phyloP scores from a whole-genome alignment of 208 protist species.

The Crithidia bombi region DNA sequence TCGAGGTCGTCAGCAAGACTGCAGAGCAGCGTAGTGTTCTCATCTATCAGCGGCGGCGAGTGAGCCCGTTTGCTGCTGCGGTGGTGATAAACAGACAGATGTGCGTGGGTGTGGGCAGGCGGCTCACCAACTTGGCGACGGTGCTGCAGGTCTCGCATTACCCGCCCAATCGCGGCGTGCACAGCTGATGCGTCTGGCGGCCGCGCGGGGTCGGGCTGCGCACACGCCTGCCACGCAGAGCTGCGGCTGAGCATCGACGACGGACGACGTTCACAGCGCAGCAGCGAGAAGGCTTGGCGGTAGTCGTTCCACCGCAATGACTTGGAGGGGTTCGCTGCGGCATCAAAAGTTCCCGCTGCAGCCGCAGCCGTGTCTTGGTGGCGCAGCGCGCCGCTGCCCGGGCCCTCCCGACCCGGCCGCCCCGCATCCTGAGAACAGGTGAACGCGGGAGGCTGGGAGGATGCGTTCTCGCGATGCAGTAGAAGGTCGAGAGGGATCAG shows the following conservation, averaged over 20 bases:
- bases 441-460: no score
- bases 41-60: neutral
- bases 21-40: conserved; percentile 2
- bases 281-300: conserved; percentile 14
- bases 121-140: neutral
- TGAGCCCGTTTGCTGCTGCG: neutral
- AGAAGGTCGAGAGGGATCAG: conserved; percentile 23
- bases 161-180: neutral
- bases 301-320: neutral
- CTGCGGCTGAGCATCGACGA: conserved; percentile 1
- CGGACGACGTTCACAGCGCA: conserved; percentile 12
- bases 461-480: neutral
- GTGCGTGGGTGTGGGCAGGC: neutral
- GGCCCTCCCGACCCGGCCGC: no score
- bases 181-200: neutral
- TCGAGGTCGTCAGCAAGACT: neutral
- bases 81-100: neutral
- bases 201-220: neutral
- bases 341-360: no score
- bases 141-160: conserved; percentile 12
- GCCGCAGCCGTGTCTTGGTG: no score
- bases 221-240: neutral
- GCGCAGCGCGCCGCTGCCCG: no score
- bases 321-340: neutral
- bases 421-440: no score